Evolutionary conservation across 176 grass and related monocot genomes (phyloP).

Genomic region (Oryza officinalis): DNA sequence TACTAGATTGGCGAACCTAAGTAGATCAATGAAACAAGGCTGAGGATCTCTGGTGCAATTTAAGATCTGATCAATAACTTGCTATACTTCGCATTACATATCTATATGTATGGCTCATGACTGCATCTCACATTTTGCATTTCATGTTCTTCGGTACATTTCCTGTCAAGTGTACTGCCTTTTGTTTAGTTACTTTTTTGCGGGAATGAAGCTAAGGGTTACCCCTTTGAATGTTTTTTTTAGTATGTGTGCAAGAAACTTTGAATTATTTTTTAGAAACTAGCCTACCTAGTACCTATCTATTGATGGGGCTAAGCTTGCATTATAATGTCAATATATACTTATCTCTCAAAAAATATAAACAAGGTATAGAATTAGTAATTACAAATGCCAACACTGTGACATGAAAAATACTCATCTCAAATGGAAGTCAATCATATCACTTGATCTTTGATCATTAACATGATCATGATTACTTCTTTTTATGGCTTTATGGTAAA

Average conservation of each 20-base stretch:
- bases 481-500: constrained; percentile 21
- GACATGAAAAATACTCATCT: constrained; percentile 5
- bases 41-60: neutral
- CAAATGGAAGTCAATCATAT: constrained; percentile 28
- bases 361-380: neutral
- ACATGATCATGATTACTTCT: constrained; percentile 35
- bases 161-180: neutral
- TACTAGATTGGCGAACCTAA: neutral
- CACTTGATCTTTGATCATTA: constrained; percentile 48
- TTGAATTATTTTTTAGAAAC: neutral
- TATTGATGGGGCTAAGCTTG: neutral
- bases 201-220: neutral
- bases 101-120: neutral
- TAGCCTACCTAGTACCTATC: neutral
- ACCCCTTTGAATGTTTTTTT: neutral
- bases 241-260: neutral
- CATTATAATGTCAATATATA: neutral
- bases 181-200: neutral
- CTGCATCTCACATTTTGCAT: neutral
- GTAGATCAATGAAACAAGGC: neutral
- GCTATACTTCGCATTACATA: neutral
- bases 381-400: constrained; percentile 25
- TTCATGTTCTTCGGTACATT: neutral
- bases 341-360: neutral
- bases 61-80: neutral